Conservation (phyloP, 2,329 filamentous ascomycete genomes). For the Neofusicoccum umdonicola region DNA sequence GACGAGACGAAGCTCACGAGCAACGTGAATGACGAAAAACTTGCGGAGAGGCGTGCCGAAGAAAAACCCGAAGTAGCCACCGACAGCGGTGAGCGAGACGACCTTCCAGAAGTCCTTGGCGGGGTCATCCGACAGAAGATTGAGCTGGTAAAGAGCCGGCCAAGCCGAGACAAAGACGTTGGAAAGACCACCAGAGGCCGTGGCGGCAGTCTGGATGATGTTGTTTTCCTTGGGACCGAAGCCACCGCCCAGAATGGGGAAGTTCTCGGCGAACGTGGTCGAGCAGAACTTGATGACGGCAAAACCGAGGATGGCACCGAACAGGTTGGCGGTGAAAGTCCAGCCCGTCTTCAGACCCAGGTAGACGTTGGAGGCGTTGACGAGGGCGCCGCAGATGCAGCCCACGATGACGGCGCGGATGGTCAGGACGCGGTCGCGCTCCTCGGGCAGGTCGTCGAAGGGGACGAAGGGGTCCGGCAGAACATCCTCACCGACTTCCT, state of each 20-base stretch:
- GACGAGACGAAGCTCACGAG: constrained; percentile 58
- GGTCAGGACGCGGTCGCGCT: constrained; percentile 53
- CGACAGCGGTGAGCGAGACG: constrained; percentile 60
- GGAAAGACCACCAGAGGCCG: constrained; percentile 58
- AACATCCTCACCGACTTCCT: constrained; percentile 23
- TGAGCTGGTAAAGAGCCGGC: constrained; percentile 59
- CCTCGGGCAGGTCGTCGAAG: constrained; percentile 43
- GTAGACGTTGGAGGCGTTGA: constrained; percentile 63
- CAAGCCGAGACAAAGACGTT: constrained; percentile 60
- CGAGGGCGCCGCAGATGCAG: constrained; percentile 56
- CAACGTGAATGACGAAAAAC: constrained; percentile 67
- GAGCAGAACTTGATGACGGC: constrained; percentile 57
- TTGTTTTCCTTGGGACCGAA: constrained; percentile 64
- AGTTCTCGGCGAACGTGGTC: constrained; percentile 45
- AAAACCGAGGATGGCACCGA: constrained; percentile 57
- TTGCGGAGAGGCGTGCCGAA: constrained; percentile 54
- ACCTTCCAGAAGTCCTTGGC: constrained; percentile 58
- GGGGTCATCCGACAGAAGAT: constrained; percentile 50
- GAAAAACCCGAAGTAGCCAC: constrained; percentile 64
- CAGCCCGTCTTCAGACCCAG: constrained; percentile 48
- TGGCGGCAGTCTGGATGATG: constrained; percentile 60
- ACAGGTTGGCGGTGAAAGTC: constrained; percentile 40
- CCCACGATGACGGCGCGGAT: constrained; percentile 56
- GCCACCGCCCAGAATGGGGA: constrained; percentile 53
- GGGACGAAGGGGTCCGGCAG: constrained; percentile 41